Conservation (phyloP, 169 alveolate species). For the Plasmodium chabaudi region DNA sequence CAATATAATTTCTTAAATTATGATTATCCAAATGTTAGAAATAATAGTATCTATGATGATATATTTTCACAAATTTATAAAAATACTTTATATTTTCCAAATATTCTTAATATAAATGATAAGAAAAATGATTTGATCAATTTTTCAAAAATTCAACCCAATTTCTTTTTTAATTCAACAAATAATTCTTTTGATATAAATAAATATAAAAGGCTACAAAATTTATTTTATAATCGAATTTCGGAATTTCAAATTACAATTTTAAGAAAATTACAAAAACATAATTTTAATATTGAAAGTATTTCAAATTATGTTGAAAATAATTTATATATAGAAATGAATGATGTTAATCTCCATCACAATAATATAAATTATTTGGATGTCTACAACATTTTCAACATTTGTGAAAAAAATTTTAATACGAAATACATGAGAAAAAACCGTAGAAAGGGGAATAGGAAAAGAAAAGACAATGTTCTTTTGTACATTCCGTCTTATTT, state of each 20-base stretch:
- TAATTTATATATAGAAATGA: conserved; percentile 54
- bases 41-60: not conserved
- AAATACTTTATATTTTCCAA: not conserved
- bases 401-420: conserved; percentile 32
- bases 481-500: conserved; percentile 69
- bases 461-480: conserved; percentile 3
- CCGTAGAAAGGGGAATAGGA: not conserved
- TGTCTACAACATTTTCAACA: conserved; percentile 46
- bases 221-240: conserved; percentile 50
- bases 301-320: conserved; percentile 35
- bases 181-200: conserved; percentile 20
- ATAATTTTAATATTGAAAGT: conserved; percentile 32
- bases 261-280: conserved; percentile 67
- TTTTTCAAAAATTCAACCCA: not conserved
- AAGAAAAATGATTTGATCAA: not conserved
- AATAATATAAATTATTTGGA: conserved; percentile 67
- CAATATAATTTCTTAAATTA: not conserved
- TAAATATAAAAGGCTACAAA: conserved; percentile 31
- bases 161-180: not conserved
- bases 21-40: not conserved
- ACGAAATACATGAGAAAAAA: not conserved
- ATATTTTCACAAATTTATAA: not conserved
- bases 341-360: conserved; percentile 37
- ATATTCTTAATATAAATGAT: not conserved
- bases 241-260: conserved; percentile 48